Percentiles rank a stretch among this genome's conserved stretches.
These are phyloP conservation scores for Boechera retrofracta DNA, from an alignment of 345 rosid species.

Conservation along the genomic window DNA sequence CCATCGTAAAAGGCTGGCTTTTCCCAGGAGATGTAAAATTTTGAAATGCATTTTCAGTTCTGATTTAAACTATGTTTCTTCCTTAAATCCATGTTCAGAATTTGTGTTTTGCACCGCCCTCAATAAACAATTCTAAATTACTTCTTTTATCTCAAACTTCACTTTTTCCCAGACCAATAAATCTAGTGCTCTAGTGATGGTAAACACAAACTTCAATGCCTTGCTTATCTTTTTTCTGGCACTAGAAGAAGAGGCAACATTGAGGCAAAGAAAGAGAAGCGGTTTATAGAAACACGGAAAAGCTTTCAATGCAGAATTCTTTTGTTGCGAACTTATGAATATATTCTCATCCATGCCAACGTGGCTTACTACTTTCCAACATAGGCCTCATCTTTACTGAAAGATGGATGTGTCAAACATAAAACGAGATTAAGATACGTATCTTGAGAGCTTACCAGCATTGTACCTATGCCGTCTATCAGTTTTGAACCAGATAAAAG, in stretches of 20 bases:
- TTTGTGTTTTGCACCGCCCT: background rate
- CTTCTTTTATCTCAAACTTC: background rate
- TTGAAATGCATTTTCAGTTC: background rate
- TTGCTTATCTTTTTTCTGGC: background rate
- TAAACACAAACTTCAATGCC: no score
- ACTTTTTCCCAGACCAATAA: background rate
- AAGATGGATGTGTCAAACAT: background rate
- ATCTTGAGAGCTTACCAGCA: constrained; percentile 65
- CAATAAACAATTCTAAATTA: background rate
- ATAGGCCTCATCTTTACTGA: background rate
- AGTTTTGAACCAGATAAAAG: constrained; percentile 90
- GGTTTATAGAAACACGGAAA: background rate
- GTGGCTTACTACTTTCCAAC: background rate
- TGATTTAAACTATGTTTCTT: background rate
- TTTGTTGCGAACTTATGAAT: background rate
- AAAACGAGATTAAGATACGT: background rate
- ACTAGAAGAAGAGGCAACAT: background rate
- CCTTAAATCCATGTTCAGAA: background rate
- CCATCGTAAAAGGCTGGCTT: background rate
- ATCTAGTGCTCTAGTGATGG: background rate
- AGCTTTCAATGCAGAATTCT: background rate
- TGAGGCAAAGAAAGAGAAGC: background rate
- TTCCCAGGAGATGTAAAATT: background rate
- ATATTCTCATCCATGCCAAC: no score
- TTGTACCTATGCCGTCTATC: constrained; percentile 86